phyloP scores from a whole-genome alignment of 164 flowering plant species.

The Aristolochia californica region DNA sequence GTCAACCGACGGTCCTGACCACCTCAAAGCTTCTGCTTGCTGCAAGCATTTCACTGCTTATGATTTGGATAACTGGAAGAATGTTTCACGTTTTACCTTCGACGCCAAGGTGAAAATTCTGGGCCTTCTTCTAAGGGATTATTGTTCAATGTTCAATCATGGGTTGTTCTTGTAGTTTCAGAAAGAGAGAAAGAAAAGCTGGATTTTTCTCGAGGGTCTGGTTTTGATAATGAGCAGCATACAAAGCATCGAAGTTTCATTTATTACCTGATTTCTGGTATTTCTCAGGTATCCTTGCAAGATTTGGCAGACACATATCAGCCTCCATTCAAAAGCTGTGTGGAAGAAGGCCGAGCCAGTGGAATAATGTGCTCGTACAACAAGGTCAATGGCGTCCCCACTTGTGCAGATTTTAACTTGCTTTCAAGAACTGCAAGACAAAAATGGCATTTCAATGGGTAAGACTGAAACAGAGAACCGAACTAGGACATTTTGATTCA shows the following conservation, averaged over 20 bases:
- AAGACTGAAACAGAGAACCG: too few relatives aligned
- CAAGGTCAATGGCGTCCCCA: conserved; percentile 78
- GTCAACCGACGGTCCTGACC: conserved; percentile 20
- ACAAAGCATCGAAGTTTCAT: too few relatives aligned
- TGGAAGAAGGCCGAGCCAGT: conserved; percentile 59
- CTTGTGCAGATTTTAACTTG: conserved; percentile 67
- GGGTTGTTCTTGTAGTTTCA: too few relatives aligned
- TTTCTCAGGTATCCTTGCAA: conserved; percentile 50
- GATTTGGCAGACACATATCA: conserved; percentile 86
- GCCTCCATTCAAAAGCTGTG: conserved; percentile 76
- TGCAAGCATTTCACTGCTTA: conserved; percentile 95
- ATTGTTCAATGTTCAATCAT: too few relatives aligned
- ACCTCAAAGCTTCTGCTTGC: conserved; percentile 66
- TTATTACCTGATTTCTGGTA: background rate
- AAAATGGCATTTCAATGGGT: conserved; percentile 44
- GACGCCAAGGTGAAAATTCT: conserved; percentile 31
- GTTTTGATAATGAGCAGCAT: too few relatives aligned
- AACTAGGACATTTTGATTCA: too few relatives aligned
- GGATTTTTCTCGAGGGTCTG: too few relatives aligned
- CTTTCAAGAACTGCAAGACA: conserved; percentile 52
- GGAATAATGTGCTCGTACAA: conserved; percentile 93
- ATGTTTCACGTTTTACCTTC: conserved; percentile 42
- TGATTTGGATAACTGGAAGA: conserved; percentile 80
- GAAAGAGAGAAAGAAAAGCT: conserved; percentile 1
- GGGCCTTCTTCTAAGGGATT: too few relatives aligned